These are phyloP conservation scores for Rhododendron vialii DNA, from an alignment of 148 eudicot genomes.

Conservation along the genomic window DNA sequence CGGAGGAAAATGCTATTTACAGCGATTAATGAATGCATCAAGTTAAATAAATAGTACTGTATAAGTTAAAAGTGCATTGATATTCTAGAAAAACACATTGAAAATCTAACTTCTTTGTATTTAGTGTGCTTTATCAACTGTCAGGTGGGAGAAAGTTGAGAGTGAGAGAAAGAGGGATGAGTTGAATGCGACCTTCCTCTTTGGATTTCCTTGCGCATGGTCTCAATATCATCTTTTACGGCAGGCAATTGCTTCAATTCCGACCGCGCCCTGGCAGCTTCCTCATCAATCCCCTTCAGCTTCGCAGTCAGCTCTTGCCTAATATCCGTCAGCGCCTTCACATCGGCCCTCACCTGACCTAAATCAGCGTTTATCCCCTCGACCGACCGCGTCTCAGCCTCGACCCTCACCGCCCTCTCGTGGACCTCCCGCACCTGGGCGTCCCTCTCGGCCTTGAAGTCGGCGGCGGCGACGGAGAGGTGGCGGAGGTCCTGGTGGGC, in stretches of 20 bases:
- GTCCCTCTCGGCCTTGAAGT: conserved; percentile 45
- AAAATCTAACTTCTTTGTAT: too few species aligned
- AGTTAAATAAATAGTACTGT: too few species aligned
- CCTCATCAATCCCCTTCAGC: conserved; percentile 31
- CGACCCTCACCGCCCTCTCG: conserved; percentile 43
- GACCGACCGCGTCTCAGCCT: conserved; percentile 37
- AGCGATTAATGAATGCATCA: too few species aligned
- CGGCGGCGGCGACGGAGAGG: conserved; percentile 33
- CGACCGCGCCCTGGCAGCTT: conserved; percentile 21
- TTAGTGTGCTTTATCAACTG: too few species aligned
- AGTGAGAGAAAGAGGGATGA: not conserved
- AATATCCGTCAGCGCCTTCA: conserved; percentile 32
- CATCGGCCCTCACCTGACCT: conserved; percentile 32
- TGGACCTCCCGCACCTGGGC: conserved; percentile 47
- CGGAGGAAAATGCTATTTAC: too few species aligned
- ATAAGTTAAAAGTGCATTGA: too few species aligned
- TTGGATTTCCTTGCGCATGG: conserved; percentile 43
- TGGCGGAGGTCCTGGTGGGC: conserved; percentile 51
- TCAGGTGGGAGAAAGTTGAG: not conserved
- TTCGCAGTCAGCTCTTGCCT: conserved; percentile 33
- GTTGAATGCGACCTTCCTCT: conserved; percentile 62
- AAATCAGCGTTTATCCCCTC: conserved; percentile 33
- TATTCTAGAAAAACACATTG: too few species aligned
- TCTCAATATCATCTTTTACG: conserved; percentile 49
- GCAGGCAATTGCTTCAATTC: conserved; percentile 34